Conservation (phyloP, 257 asterid species). For the Thymus quinquecostatus region DNA sequence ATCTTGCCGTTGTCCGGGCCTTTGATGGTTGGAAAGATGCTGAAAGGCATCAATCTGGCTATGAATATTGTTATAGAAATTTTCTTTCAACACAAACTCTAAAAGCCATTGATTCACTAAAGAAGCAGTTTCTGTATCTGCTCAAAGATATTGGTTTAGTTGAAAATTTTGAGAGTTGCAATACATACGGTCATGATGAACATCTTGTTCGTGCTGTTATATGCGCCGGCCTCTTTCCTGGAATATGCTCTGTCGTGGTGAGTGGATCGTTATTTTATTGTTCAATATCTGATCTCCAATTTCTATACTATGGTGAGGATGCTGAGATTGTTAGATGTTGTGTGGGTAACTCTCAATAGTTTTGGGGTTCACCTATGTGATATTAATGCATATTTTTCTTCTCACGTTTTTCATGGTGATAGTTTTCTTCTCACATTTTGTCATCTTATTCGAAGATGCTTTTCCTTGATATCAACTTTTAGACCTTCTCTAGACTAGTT, state of each 20-base stretch:
- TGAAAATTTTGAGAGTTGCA: slow-evolving; percentile 68
- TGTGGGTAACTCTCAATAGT: not conserved
- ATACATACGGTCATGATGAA: slow-evolving; percentile 70
- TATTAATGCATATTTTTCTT: slow-evolving; percentile 18
- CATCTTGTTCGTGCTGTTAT: slow-evolving; percentile 76
- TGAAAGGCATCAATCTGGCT: slow-evolving; percentile 65
- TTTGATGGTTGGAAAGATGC: slow-evolving; percentile 95
- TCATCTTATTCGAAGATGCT: not conserved
- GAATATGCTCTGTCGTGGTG: slow-evolving; percentile 94
- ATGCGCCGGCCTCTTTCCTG: slow-evolving; percentile 94
- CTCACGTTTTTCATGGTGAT: not conserved
- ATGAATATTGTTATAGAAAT: slow-evolving; percentile 92
- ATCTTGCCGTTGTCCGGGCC: slow-evolving; percentile 81
- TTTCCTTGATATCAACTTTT: slow-evolving; percentile 6
- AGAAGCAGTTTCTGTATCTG: slow-evolving; percentile 72
- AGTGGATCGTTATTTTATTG: slow-evolving; percentile 33
- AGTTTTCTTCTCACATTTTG: slow-evolving; percentile 11
- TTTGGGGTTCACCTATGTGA: not conserved
- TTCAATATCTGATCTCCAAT: slow-evolving; percentile 13
- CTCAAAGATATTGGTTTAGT: slow-evolving; percentile 79
- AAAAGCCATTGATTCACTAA: slow-evolving; percentile 87
- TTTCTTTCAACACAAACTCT: slow-evolving; percentile 90
- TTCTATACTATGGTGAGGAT: slow-evolving; percentile 12
- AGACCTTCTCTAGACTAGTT: not conserved
- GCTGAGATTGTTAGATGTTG: not conserved